phyloP scores from a whole-genome alignment of 2,329 filamentous ascomycete genomes.

The Penicillium rolfsii region DNA sequence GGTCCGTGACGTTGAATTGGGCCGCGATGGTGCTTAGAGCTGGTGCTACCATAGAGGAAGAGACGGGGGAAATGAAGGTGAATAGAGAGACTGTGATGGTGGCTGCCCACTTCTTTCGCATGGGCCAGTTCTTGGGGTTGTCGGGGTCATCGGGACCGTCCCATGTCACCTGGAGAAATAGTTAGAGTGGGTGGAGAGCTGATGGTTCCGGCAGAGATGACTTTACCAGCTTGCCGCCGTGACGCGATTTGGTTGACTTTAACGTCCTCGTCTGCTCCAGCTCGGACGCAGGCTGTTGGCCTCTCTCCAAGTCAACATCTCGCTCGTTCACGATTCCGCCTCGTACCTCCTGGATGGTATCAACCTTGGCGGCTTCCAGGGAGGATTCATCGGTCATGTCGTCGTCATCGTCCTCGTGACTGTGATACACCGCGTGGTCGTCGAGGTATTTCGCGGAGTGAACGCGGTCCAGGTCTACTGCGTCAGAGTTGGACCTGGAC shows the following conservation, averaged over 20 bases:
- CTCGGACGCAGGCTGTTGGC: slow-evolving; percentile 13
- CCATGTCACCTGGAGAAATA: slow-evolving; percentile 49
- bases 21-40: slow-evolving; percentile 56
- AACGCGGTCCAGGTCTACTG: slow-evolving; percentile 26
- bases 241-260: slow-evolving; percentile 25
- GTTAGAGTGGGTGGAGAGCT: not conserved
- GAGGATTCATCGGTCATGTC: slow-evolving; percentile 11
- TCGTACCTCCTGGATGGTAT: slow-evolving; percentile 29
- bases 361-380: slow-evolving; percentile 11
- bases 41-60: slow-evolving; percentile 63
- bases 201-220: too few relatives aligned
- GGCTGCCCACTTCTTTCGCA: slow-evolving; percentile 60
- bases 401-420: slow-evolving; percentile 23
- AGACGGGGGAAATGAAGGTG: slow-evolving; percentile 66
- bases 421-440: slow-evolving; percentile 39
- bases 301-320: slow-evolving; percentile 34
- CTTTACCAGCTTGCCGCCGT: slow-evolving; percentile 1
- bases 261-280: slow-evolving; percentile 32
- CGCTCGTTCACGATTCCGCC: slow-evolving; percentile 33
- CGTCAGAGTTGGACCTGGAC: slow-evolving; percentile 6
- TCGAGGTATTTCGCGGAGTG: slow-evolving; percentile 40
- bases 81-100: slow-evolving; percentile 60
- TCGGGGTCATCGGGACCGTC: slow-evolving; percentile 55
- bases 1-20: slow-evolving; percentile 57
- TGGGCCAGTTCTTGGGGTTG: slow-evolving; percentile 59